These are phyloP conservation scores for Lepraria neglecta DNA, from an alignment of 495 filamentous ascomycete genomes.

Conservation along the genomic window DNA sequence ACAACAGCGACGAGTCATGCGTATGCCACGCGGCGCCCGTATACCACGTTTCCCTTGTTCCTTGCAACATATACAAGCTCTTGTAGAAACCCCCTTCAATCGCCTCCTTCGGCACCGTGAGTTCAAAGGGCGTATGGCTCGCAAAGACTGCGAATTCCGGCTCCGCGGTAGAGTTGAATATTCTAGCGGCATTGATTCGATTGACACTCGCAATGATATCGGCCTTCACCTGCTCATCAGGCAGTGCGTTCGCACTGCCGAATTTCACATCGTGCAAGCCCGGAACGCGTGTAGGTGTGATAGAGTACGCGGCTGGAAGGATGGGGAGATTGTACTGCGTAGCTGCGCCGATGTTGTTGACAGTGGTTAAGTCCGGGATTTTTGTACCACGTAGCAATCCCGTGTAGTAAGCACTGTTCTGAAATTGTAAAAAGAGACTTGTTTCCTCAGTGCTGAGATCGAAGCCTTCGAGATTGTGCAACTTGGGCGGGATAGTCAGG, in stretches of 20 bases:
- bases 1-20: constrained; percentile 33
- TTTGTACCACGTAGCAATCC: constrained; percentile 39
- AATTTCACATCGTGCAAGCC: constrained; percentile 22
- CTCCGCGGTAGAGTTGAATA: neutral
- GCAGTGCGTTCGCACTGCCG: constrained; percentile 14
- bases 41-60: constrained; percentile 45
- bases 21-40: constrained; percentile 43
- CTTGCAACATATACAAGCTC: constrained; percentile 46
- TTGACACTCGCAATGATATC: constrained; percentile 20
- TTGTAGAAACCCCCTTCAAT: constrained; percentile 46
- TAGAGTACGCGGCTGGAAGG: constrained; percentile 28
- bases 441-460: constrained; percentile 36
- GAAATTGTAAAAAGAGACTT: constrained; percentile 38
- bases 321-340: constrained; percentile 31
- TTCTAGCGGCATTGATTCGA: constrained; percentile 24
- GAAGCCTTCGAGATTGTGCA: constrained; percentile 34
- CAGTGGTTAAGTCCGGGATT: constrained; percentile 28
- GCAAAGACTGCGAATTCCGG: constrained; percentile 29
- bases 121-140: constrained; percentile 31
- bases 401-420: constrained; percentile 40
- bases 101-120: constrained; percentile 31
- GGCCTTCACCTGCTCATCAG: constrained; percentile 23
- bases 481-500: constrained; percentile 39
- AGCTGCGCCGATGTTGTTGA: constrained; percentile 31
- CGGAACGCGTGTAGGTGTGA: constrained; percentile 24